phyloP scores from a whole-genome alignment of 2,329 filamentous ascomycete genomes.

The Calonectria pseudoreteaudii region DNA sequence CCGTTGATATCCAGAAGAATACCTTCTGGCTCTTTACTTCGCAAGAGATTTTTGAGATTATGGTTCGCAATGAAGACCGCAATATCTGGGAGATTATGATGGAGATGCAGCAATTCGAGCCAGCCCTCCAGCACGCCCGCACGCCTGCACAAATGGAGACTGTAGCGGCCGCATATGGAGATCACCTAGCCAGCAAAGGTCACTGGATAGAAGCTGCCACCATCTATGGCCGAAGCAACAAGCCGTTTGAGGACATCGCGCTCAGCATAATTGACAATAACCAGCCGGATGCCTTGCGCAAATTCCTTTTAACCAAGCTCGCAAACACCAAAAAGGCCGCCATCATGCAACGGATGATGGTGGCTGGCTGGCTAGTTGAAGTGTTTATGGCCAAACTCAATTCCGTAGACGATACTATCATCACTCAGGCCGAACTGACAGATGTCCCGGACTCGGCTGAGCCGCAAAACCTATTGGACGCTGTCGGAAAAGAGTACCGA shows the following conservation, averaged over 20 bases:
- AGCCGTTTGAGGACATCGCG: conserved; percentile 96
- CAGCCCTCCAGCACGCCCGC: conserved; percentile 86
- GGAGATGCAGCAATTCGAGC: conserved; percentile 86
- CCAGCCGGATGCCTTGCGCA: conserved; percentile 90
- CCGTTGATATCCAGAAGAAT: conserved; percentile 92
- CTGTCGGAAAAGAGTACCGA: conserved; percentile 82
- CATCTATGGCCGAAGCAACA: conserved; percentile 94
- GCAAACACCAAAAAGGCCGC: conserved; percentile 83
- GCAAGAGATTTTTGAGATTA: conserved; percentile 92
- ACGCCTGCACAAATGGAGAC: conserved; percentile 86
- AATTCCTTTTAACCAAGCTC: conserved; percentile 89
- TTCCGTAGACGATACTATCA: conserved; percentile 91
- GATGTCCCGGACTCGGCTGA: conserved; percentile 79
- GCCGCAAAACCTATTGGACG: conserved; percentile 76
- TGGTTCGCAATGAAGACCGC: conserved; percentile 88
- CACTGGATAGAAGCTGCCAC: conserved; percentile 87
- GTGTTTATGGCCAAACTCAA: conserved; percentile 98
- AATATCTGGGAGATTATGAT: conserved; percentile 97
- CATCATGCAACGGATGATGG: conserved; percentile 94
- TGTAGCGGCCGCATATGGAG: conserved; percentile 91
- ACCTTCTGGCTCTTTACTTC: conserved; percentile 97
- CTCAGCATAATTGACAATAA: conserved; percentile 89
- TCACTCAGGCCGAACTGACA: conserved; percentile 84
- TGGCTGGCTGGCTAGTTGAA: conserved; percentile 94
- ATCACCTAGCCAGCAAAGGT: conserved; percentile 84